These are phyloP conservation scores for Suhomyces kilbournensis DNA, from an alignment of 805 yeast species.

Conservation along the genomic window DNA sequence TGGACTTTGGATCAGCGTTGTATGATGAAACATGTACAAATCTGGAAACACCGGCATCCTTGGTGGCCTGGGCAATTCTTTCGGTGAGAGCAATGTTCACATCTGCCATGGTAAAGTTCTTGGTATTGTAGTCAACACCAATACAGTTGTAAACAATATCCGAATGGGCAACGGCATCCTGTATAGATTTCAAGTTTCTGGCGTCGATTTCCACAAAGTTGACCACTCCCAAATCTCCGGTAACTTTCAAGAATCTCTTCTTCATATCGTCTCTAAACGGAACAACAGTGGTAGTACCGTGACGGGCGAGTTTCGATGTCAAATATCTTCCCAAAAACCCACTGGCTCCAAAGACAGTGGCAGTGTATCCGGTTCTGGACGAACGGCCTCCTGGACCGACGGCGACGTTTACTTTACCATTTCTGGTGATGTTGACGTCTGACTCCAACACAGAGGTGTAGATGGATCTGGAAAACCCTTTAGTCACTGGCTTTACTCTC, in stretches of 20 bases:
- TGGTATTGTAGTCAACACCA: constrained; percentile 74
- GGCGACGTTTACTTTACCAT: constrained; percentile 71
- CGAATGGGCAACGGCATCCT: constrained; percentile 72
- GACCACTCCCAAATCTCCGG: constrained; percentile 86
- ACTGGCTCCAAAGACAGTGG: constrained; percentile 81
- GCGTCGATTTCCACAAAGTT: constrained; percentile 80
- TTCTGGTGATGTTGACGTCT: constrained; percentile 70
- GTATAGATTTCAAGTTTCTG: constrained; percentile 71
- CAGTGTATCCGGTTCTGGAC: constrained; percentile 83
- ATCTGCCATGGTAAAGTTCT: constrained; percentile 79
- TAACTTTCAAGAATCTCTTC: constrained; percentile 72
- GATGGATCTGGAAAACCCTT: constrained; percentile 23
- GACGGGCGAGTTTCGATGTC: constrained; percentile 70
- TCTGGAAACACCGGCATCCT: constrained; percentile 69
- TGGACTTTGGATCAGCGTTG: constrained; percentile 66
- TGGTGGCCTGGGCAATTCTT: constrained; percentile 71
- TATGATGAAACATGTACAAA: constrained; percentile 76
- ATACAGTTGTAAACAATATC: constrained; percentile 80
- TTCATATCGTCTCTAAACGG: constrained; percentile 83
- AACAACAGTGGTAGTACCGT: constrained; percentile 72
- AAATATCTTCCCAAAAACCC: constrained; percentile 78
- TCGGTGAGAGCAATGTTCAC: constrained; percentile 76
- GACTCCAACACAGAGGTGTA: constrained; percentile 43
- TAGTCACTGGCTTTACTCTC: constrained; percentile 9
- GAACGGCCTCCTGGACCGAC: constrained; percentile 79